These are phyloP conservation scores for Astraeus odoratus DNA, from an alignment of 768 basidiomycete genomes.

Conservation along the genomic window DNA sequence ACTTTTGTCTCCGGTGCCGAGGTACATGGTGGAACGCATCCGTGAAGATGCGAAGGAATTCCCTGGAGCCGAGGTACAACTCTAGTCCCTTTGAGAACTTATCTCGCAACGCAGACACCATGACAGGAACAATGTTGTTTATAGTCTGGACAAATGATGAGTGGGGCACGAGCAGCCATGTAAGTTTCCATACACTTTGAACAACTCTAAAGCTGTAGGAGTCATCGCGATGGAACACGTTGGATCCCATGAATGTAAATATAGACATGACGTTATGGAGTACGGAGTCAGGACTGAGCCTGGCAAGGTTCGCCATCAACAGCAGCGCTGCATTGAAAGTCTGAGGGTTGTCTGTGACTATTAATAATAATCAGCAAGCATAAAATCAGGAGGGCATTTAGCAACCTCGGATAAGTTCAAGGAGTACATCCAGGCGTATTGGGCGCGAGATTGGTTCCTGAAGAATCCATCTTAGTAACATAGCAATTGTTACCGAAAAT, in stretches of 20 bases:
- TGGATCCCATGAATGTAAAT: slow-evolving; percentile 99
- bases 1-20: slow-evolving; percentile 88
- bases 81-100: slow-evolving; percentile 47
- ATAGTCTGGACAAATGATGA: slow-evolving; percentile 55
- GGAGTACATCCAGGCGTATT: slow-evolving; percentile 76
- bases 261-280: slow-evolving; percentile 96
- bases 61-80: slow-evolving; percentile 62
- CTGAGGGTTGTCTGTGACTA: slow-evolving; percentile 87
- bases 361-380: not conserved
- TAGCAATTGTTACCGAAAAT: not conserved
- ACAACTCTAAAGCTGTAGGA: slow-evolving; percentile 93
- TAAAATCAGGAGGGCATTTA: not conserved
- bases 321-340: slow-evolving; percentile 91
- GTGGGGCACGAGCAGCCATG: not conserved
- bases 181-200: slow-evolving; percentile 56
- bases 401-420: slow-evolving; percentile 78
- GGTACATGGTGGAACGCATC: slow-evolving; percentile 91
- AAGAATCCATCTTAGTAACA: not conserved
- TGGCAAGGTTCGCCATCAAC: slow-evolving; percentile 77
- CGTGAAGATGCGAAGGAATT: slow-evolving; percentile 87
- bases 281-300: slow-evolving; percentile 83
- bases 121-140: slow-evolving; percentile 88
- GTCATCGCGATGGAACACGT: slow-evolving; percentile 94
- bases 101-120: slow-evolving; percentile 71
- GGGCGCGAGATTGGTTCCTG: slow-evolving; percentile 53